Percentiles rank a stretch among this genome's conserved stretches.
Conservation (phyloP, 2,329 filamentous ascomycete genomes). For the Apiospora sp. region DNA sequence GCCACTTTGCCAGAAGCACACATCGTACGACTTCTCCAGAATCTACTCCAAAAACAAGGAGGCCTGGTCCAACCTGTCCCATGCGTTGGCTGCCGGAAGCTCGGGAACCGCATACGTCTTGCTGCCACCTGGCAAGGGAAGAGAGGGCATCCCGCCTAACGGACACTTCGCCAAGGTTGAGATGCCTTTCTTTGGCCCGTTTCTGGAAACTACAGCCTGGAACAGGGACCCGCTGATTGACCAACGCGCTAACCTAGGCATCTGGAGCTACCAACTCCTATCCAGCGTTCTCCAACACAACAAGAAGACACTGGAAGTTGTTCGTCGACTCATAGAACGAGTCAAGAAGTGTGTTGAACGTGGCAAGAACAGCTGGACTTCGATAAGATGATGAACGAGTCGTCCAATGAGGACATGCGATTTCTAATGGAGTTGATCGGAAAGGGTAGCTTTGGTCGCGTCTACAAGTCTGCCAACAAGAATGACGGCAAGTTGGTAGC, state of each 20-base stretch:
- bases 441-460: slow-evolving; percentile 77
- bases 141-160: not conserved
- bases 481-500: slow-evolving; percentile 67
- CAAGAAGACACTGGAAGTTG: no score
- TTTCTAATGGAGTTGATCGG: slow-evolving; percentile 70
- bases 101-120: slow-evolving; percentile 8
- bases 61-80: not conserved
- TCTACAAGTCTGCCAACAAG: slow-evolving; percentile 70
- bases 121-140: not conserved
- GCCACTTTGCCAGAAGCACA: not conserved
- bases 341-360: no score
- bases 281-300: no score
- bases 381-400: no score
- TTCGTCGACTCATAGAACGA: no score
- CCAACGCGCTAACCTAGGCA: no score
- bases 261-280: no score
- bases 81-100: not conserved
- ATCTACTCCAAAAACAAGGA: not conserved
- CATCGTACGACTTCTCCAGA: not conserved
- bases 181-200: not conserved
- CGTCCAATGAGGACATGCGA: no score
- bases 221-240: no score
- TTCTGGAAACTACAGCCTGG: no score
- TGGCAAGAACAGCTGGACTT: no score
- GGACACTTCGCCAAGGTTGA: not conserved